Conservation (phyloP, 129 eudicot species). For the carrot (Daucus carota) region DH1_v3.0 NC_030387.2:34376501-34377000, state of each 20-base stretch:
- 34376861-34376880: neutral
- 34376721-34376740: slow-evolving; percentile 51
- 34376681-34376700: slow-evolving; percentile 55
- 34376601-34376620: no score
- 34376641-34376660: slow-evolving; percentile 50
- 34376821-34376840: no score
- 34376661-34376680: slow-evolving; percentile 60
- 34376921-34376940: no score
- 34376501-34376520: neutral
- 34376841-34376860: no score
- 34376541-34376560: neutral
- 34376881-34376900: no score
- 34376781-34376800: no score
- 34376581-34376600: neutral
- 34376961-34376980: neutral
- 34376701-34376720: slow-evolving; percentile 75
- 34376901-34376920: no score
- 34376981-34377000: neutral
- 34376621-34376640: slow-evolving; percentile 2
- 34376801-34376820: no score
- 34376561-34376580: neutral
- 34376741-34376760: slow-evolving; percentile 62
- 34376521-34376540: neutral
- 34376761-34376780: neutral
- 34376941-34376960: no score